Evolutionary conservation across 257 asterid species (phyloP), one percentile per base, ranked within the genome.

Genomic region (Penstemon davidsonii): DNA sequence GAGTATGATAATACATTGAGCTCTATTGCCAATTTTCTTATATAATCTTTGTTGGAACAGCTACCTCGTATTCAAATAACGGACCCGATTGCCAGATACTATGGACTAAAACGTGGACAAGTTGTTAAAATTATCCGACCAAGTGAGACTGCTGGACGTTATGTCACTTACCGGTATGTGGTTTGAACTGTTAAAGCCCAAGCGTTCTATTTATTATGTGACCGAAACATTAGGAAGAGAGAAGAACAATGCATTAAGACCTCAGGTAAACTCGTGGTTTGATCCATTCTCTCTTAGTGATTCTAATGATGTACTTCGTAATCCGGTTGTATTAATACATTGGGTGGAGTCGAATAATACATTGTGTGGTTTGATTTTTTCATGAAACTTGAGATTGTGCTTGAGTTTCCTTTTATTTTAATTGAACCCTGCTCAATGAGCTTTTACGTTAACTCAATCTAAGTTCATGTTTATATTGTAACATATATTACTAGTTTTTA

Each of bases 81-180:
- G 0, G 97, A 88, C 72, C 97, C 95, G 8, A 73, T 91, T 63
- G 87, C 97, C 41, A 76, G 88, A 81, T 91, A 88, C 62, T 91
- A 88, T 19, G 95, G 95, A 5, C 82, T 91, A 33, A 88, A 80
- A 70, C 87, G 95, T 3, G 88, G 91, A 10, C 91, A 91, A 46
- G 93, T 91, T 8, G 90, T 87, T 55, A 91, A 85, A 74, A 87
- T 91, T 9, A 88, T 81, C 71, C 85, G 96, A 40, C 89, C 96
- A 5, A 92, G 98, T 78, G 98, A 92, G 79, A 92, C 96, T 60
- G 98, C 96, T 42, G 96, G 98, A 2, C 85, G 84, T 12, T 89
- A 92, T 53, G 81, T 92, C 60, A 87, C 96, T 10, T 92, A 92
- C 64, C 76, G 98, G 59, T 89, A 53, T 50, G 95, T 87, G 2